Percentiles rank a stretch among this genome's conserved stretches.
These are phyloP conservation scores for Pisolithus orientalis DNA, from an alignment of 768 basidiomycete species.

Conservation along the genomic window DNA sequence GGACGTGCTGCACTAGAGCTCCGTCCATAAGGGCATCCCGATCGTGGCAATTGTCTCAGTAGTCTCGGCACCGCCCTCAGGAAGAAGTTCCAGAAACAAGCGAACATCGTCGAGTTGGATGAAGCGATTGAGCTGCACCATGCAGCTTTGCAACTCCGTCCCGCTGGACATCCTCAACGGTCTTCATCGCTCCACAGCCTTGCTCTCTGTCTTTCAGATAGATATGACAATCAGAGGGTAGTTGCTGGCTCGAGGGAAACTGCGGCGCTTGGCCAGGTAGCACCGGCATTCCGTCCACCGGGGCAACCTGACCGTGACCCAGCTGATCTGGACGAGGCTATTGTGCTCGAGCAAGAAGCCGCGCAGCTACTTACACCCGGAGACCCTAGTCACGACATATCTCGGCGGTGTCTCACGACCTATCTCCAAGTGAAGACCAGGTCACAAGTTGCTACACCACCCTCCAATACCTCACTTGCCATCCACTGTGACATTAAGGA, in stretches of 20 bases:
- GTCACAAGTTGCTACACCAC: too few relatives aligned
- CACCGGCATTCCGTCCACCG: neutral
- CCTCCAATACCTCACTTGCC: too few relatives aligned
- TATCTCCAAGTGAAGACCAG: too few relatives aligned
- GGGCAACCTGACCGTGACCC: neutral
- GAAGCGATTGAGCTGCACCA: conserved; percentile 5
- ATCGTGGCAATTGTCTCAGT: conserved; percentile 1
- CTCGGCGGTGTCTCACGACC: too few relatives aligned
- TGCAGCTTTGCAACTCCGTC: conserved; percentile 6
- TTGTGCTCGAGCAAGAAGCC: too few relatives aligned
- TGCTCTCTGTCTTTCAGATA: neutral
- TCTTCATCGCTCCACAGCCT: conserved; percentile 8
- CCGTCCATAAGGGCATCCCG: conserved; percentile 2
- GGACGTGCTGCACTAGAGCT: conserved; percentile 6
- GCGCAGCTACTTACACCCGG: too few relatives aligned
- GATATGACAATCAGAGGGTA: neutral
- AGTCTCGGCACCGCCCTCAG: conserved; percentile 8
- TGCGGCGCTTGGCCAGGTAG: neutral
- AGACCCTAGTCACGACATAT: too few relatives aligned
- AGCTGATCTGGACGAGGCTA: neutral
- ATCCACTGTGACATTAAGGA: too few relatives aligned
- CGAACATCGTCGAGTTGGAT: conserved; percentile 7
- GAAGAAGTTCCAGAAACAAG: conserved; percentile 6
- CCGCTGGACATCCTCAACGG: conserved; percentile 5
- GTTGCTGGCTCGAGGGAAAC: neutral